Percentiles rank a stretch among this genome's conserved stretches.
Conservation (phyloP, 306 rosid genomes). For the Hippophae tibetana region DNA sequence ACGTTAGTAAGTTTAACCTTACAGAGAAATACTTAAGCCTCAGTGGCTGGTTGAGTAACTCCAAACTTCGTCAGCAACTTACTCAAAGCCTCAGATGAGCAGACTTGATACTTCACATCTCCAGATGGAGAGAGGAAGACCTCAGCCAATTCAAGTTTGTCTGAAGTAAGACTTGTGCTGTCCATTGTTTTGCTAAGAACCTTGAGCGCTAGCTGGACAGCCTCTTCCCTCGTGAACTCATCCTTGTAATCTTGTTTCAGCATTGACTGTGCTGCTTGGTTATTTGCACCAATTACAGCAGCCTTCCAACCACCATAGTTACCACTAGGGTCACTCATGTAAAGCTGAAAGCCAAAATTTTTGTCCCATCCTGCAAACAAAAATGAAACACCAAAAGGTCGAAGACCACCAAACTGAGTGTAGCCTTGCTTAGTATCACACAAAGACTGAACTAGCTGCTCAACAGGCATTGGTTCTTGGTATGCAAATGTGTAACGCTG, state of each 20-base stretch:
- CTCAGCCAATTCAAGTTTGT: conserved; percentile 38
- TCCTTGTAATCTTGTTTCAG: conserved; percentile 33
- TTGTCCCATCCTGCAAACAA: conserved; percentile 36
- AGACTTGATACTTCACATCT: conserved; percentile 33
- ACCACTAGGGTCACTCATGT: conserved; percentile 41
- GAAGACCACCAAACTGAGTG: conserved; percentile 34
- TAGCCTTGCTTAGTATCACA: conserved; percentile 37
- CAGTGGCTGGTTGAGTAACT: conserved; percentile 27
- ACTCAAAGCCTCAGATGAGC: conserved; percentile 24
- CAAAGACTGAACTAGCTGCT: conserved; percentile 34
- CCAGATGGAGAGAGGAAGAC: conserved; percentile 31
- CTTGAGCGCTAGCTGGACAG: conserved; percentile 34
- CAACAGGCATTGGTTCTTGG: conserved; percentile 35
- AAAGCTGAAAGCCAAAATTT: conserved; percentile 28
- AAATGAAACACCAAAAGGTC: conserved; percentile 32
- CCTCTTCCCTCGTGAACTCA: conserved; percentile 33
- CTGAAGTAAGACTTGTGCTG: conserved; percentile 38
- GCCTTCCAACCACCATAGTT: conserved; percentile 36
- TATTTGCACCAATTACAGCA: conserved; percentile 34
- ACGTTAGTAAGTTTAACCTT: too few species aligned
- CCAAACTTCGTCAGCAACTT: conserved; percentile 31
- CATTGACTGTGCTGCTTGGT: conserved; percentile 36
- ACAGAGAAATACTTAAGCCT: conserved; percentile 3
- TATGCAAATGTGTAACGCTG: conserved; percentile 25
- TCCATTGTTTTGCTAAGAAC: conserved; percentile 42